phyloP scores from a whole-genome alignment of 495 filamentous ascomycete species.

The Polyplosphaeria fusca region DNA sequence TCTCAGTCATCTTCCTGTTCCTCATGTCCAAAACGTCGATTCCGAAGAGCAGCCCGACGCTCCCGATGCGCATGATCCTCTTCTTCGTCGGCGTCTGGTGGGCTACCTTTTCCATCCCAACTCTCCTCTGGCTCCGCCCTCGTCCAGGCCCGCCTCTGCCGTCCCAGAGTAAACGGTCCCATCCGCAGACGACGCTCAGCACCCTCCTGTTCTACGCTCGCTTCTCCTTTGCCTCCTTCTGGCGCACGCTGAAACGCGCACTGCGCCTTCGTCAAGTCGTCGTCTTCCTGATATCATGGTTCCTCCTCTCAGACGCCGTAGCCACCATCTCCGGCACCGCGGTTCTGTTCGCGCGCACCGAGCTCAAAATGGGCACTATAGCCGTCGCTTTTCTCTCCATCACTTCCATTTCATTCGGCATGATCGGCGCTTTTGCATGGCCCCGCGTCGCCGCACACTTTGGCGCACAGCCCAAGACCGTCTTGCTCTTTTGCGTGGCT shows the following conservation, averaged over 20 bases:
- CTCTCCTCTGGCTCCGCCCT: conserved; percentile 83
- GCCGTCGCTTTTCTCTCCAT: conserved; percentile 35
- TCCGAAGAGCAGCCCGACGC: conserved; percentile 6
- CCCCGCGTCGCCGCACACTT: conserved; percentile 23
- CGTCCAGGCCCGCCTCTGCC: conserved; percentile 81
- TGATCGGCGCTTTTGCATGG: conserved; percentile 38
- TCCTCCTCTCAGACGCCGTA: conserved; percentile 85
- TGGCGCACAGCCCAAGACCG: conserved; percentile 17
- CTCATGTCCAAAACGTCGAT: conserved; percentile 29
- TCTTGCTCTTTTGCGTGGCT: conserved; percentile 29
- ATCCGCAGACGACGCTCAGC: conserved; percentile 10
- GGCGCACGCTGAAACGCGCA: conserved; percentile 70
- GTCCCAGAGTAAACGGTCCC: background rate
- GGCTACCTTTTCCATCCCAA: conserved; percentile 86
- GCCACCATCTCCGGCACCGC: conserved; percentile 93
- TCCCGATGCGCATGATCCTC: conserved; percentile 63
- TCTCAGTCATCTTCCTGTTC: conserved; percentile 62
- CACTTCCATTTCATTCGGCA: conserved; percentile 34
- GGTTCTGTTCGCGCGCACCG: conserved; percentile 86
- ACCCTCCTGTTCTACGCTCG: conserved; percentile 56
- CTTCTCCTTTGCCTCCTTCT: conserved; percentile 82
- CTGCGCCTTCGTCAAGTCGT: conserved; percentile 76
- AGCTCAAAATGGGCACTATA: conserved; percentile 65
- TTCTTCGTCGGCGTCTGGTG: conserved; percentile 92
- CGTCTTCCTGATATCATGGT: conserved; percentile 84